A percentile compares a stretch with the other conserved stretches of the same genome.
phyloP scores from a whole-genome alignment of 192 early-diverging fungal species.

The Rhizoclosmatium sp. region DNA sequence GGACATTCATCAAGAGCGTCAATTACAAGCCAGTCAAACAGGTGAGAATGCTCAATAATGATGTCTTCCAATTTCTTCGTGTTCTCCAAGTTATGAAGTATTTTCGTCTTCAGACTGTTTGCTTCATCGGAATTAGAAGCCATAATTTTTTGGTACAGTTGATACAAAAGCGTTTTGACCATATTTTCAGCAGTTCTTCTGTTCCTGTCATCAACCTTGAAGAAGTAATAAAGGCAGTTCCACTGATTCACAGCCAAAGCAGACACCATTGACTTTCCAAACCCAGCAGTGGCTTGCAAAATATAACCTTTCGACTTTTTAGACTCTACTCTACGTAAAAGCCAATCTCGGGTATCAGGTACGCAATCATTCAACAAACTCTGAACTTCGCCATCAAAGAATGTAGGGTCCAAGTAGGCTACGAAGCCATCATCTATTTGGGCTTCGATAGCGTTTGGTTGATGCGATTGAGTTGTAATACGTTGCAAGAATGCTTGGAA shows the following conservation, averaged over 20 bases:
- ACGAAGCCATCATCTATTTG: neutral
- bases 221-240: conserved; percentile 4
- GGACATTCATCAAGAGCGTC: conserved; percentile 28
- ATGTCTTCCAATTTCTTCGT: neutral
- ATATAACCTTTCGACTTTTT: neutral
- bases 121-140: no score
- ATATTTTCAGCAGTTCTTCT: conserved; percentile 1
- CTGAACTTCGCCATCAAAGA: conserved; percentile 13
- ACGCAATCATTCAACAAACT: conserved; percentile 12
- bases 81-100: neutral
- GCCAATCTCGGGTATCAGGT: conserved; percentile 1
- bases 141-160: neutral
- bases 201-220: conserved; percentile 3
- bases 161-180: neutral
- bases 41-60: neutral
- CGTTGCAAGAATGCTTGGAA: neutral
- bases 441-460: neutral
- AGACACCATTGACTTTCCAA: conserved; percentile 20
- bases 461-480: neutral
- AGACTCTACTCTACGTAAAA: neutral
- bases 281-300: conserved; percentile 10
- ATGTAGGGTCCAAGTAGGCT: neutral
- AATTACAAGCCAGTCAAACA: neutral
- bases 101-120: neutral
- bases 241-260: neutral